Percentiles rank a stretch among this genome's conserved stretches.
These are phyloP conservation scores for Eremothecium cymbalariae DNA, from an alignment of 1,139 yeast genomes.

Conservation along the genomic window DNA sequence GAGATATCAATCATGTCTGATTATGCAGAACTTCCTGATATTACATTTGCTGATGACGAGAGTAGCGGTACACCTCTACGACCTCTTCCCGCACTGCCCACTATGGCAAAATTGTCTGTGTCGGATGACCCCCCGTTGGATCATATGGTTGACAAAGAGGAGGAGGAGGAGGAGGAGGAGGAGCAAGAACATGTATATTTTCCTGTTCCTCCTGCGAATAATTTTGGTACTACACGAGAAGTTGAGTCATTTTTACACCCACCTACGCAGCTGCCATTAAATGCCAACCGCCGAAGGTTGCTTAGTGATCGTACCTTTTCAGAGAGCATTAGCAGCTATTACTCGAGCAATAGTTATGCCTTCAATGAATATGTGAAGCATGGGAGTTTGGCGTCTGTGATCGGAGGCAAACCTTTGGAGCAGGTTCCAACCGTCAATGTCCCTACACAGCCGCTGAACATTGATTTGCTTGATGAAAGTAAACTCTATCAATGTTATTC, in stretches of 20 bases:
- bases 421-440: constrained; percentile 44
- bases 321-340: constrained; percentile 27
- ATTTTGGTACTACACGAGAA: too few relatives aligned
- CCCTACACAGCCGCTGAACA: constrained; percentile 51
- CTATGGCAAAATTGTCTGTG: background rate
- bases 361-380: constrained; percentile 28
- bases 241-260: too few relatives aligned
- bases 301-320: constrained; percentile 18
- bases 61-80: constrained; percentile 6
- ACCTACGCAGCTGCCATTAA: too few relatives aligned
- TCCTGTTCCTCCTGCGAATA: too few relatives aligned
- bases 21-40: constrained; percentile 2
- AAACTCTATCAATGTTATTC: constrained; percentile 44
- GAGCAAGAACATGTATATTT: constrained; percentile 8
- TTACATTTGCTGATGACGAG: constrained; percentile 3
- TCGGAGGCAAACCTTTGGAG: constrained; percentile 37
- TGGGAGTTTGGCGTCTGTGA: constrained; percentile 27
- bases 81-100: constrained; percentile 6
- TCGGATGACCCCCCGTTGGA: background rate
- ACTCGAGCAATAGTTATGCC: constrained; percentile 30
- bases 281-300: background rate
- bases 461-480: constrained; percentile 41
- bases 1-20: too few relatives aligned
- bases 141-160: background rate
- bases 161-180: background rate